Evolutionary conservation across 345 rosid species (phyloP), one percentile per base, ranked within the genome.

Genomic region (Aurinia saxatilis): DNA sequence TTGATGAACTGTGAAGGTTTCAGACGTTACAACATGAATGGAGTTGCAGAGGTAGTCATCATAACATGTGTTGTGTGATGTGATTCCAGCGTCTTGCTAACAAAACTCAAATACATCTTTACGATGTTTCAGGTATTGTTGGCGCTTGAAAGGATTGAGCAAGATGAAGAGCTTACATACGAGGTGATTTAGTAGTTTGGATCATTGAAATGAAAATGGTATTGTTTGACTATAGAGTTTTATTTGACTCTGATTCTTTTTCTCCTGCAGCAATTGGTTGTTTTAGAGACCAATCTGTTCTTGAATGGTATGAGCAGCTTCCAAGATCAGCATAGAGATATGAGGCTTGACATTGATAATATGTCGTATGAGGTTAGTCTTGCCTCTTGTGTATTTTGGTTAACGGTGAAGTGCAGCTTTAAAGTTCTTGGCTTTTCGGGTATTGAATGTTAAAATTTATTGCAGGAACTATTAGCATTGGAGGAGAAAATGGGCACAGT

Each of bases 401-500:
- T 23, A 14, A 42, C 4, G 5, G 61, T 53, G n/a, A 41, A 15
- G 54, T 16, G 19, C 27, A 13, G 31, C 45, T 15, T 18, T 37
- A 5, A 49, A 37, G 68, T 18, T 5, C 9, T 35, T 16, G 11
- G 62, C 52, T 36, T 33, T 34, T 7, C 2, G 33, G 49, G 9
- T 63, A 50, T 3, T 56, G 33, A 17, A 46, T n/a, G 36, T 37
- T 14, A 52, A 60, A 41, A 16, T 13, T 31, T 31, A 23, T 57
- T 50, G 64, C 86, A 95, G 99, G 98, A 95, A 63, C 70, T 95
- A 55, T 64, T 95, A 71, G 98, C 99, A 57, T 84, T 95, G 39
- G 99, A 84, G 78, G 99, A 95, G 71, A 88, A 89, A 65, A 90
- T 95, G 89, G 99, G 99, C 31, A 75, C 74, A 25, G 99, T 95